Evolutionary conservation across 1,139 yeast genomes (phyloP), one percentile per base, ranked within the genome.

Genomic region (Kazachstania sp.): DNA sequence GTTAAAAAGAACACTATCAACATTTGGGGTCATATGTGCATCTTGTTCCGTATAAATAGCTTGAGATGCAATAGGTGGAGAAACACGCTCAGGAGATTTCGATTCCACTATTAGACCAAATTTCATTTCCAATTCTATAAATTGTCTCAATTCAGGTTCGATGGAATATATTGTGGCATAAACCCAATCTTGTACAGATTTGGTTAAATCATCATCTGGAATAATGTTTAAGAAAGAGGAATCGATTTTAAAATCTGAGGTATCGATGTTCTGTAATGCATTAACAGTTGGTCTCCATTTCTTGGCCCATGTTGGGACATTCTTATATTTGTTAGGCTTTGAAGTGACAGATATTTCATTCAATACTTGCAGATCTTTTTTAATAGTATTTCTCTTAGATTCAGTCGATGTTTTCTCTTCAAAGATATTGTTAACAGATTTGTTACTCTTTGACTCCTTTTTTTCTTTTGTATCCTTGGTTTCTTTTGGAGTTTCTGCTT

Each of bases 111-210:
- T 78, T 13, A 79, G 71, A 8, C 97, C 97, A 54, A 86, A 75
- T 63, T 87, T 87, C 65, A 86, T 72, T 67, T 88, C 97, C 54
- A 88, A 70, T 67, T 88, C 97, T 19, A 87, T 74, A 58, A 71
- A 72, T 49, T 77, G 74, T 37, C 86, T 72, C 53, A 79, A 76
- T 28, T 74, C 77, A 13, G 77, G 78, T 18, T 77, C 77, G 42
- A 86, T 72, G 36, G 83, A 81, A 40, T 74, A 73, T 48, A 87
- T 73, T 53, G 85, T 83, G 29, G 95, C 90, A 71, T 83, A 88
- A 5, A 88, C 74, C 97, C 97, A 88, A 57, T 84, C 87, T 15
- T 95, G 86, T 6, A 88, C 79, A 37, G 86, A 79, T 57, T 92
- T 76, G 3, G 92, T 84, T 45, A 86, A 71, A 56, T 87, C 92